Percentiles rank a stretch among this genome's conserved stretches.
Evolutionary conservation across 441 rosid species (phyloP).

Genomic region (Erodium chrysanthum): DNA sequence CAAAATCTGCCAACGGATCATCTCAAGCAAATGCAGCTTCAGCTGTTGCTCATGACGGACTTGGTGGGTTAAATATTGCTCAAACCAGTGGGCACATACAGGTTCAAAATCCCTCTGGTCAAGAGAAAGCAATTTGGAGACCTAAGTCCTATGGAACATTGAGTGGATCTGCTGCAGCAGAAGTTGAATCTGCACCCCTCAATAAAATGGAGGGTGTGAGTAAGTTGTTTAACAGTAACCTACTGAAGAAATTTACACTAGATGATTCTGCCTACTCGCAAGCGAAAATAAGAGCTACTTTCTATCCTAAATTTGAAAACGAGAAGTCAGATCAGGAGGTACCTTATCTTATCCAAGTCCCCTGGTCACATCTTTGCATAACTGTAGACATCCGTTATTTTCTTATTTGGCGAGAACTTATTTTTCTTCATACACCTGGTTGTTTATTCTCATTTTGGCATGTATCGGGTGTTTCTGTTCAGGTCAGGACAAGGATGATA

Average conservation of each 20-base stretch:
- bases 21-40: conserved; percentile 24
- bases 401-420: not conserved
- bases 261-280: conserved; percentile 50
- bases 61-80: conserved; percentile 39
- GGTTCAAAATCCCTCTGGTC: conserved; percentile 16
- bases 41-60: conserved; percentile 22
- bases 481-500: conserved; percentile 78
- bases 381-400: not conserved
- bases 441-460: conserved; percentile 7
- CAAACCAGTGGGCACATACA: conserved; percentile 26
- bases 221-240: conserved; percentile 32
- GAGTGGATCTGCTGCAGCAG: conserved; percentile 27
- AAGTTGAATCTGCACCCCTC: conserved; percentile 19
- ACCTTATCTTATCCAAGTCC: not conserved
- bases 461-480: conserved; percentile 19
- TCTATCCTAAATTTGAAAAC: conserved; percentile 93
- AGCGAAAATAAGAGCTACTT: conserved; percentile 86
- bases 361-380: not conserved
- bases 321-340: conserved; percentile 98
- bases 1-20: conserved; percentile 12
- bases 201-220: conserved; percentile 31
- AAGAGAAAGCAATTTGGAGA: conserved; percentile 34
- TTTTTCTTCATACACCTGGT: not conserved
- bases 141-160: conserved; percentile 50
- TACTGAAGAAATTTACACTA: conserved; percentile 49